Base-by-base conservation (phyloP, 2,329 filamentous ascomycete genomes). In the Taxawa tesnikishii region DNA sequence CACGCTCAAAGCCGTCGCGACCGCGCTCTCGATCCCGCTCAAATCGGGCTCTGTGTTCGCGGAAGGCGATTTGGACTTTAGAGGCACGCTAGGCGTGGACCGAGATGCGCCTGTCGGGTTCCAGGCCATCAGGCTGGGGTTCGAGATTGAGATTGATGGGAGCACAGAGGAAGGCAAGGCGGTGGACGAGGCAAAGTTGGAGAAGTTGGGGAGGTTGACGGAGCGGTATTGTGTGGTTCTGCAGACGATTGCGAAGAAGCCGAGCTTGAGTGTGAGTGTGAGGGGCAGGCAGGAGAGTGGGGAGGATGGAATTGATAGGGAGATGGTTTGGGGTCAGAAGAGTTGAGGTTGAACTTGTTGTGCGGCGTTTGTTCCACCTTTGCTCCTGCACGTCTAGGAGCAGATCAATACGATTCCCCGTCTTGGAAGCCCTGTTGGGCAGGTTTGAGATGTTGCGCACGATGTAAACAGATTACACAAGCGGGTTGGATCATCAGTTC, bases 1-100 rank as follows among this genome's bases (percentile, higher is more conserved):
- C 3, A 67, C 63, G n/a, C 49, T 67, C 15, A 65, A 65, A 40
- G 63, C 63, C 7, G 63, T 67, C 2, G 59, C 62, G 4, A 67
- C 63, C 0, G 63, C 61, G 3, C 47, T 67, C 30, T 51, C 49
- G 1, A 57, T 67, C 8, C 59, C 58, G 4, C 55, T 67, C 24
- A 45, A 47, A n/a, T 47, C 47, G 2, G 63, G 63, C 3, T 56
- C 46, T 1, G 56, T 67, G 9, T 50, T 39, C 13, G 61, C 58
- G 1, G 60, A 67, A 33, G 63, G 62, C 5, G 63, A 67, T 43
- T 38, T 67, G 30, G 63, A 67, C 37, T 67, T 67, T 44, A 52
- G 56, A 31, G 63, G 63, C 2, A 67, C 63, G 13, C 49, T 66
- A 54, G 63, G 63, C 2, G 61, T 67, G 27, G 63, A 67, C 36